Evolutionary conservation across 164 flowering plant genomes (phyloP), one percentile per base, ranked within the genome.

Genomic region (Dillenia turbinata): DNA sequence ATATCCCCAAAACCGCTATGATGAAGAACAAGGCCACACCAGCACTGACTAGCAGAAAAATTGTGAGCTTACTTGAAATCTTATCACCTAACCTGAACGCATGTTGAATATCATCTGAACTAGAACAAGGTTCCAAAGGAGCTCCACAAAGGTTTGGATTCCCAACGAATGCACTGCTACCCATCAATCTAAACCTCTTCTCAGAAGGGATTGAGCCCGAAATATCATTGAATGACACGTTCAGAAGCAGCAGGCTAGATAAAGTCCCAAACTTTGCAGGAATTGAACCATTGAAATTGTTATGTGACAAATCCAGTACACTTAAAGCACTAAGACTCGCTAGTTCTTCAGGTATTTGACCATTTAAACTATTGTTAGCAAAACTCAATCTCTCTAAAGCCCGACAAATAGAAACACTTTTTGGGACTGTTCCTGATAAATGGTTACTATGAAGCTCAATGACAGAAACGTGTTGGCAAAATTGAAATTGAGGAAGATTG

Each of bases 131-230:
- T 54, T 72, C 63, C 72, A 89, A 66, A 24, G 96, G 96, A 15
- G 72, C 75, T 64, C 99, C 99, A 73, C 97, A 94, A 22, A 94
- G 76, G 52, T 74, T 66, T 22, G 87, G 81, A 49, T 94, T 94
- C 44, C 96, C 97, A 24, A 55, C 54, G 70, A 88, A 91, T 16
- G 96, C 85, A 71, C 81, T 78, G 49, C 69, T 49, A 52, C 72
- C 95, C 93, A 91, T 86, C 63, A 56, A 59, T 52, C 62, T 66
- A 54, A 93, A 85, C 22, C 22, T 56, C 60, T 75, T 71, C 7
- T 56, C 70, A 9, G 77, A 58, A 50, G 98, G 98, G 66, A 91
- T 77, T 1, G 83, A 65, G 43, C 97, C 98, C 10, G 90, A 79
- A 22, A 93, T 67, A 61, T 88, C 76, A 56, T 92, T 92, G 80